phyloP scores from a whole-genome alignment of 805 yeast genomes.

The Metschnikowia gelsemii region DNA sequence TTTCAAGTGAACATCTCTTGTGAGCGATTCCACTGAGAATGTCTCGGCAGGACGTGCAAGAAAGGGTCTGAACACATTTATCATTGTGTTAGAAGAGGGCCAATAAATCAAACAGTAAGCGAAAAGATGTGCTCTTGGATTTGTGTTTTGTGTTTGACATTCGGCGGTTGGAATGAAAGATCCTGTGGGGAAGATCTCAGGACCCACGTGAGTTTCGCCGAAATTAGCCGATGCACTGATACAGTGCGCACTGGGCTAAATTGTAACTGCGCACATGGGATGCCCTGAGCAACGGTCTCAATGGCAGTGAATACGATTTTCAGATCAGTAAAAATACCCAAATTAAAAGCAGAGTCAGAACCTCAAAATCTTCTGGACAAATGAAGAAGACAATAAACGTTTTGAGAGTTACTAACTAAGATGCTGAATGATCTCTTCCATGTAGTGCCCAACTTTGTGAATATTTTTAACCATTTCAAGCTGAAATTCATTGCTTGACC shows the following conservation, averaged over 20 bases:
- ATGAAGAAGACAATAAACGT: no score
- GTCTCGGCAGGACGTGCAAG: background rate
- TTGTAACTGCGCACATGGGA: background rate
- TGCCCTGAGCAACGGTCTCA: no score
- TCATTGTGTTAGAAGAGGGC: slow-evolving; percentile 5
- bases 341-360: background rate
- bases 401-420: slow-evolving; percentile 4
- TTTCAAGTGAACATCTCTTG: slow-evolving; percentile 39
- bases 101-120: background rate
- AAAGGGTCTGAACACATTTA: slow-evolving; percentile 13
- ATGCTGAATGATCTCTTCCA: slow-evolving; percentile 19
- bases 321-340: no score
- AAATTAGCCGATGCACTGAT: slow-evolving; percentile 15
- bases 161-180: background rate
- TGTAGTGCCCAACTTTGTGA: slow-evolving; percentile 21
- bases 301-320: no score
- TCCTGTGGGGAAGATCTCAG: background rate
- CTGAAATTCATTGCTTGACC: slow-evolving; percentile 8
- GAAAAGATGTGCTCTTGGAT: background rate
- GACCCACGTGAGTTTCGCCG: slow-evolving; percentile 6
- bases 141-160: background rate
- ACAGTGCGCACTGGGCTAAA: slow-evolving; percentile 1
- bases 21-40: slow-evolving; percentile 26
- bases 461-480: slow-evolving; percentile 21
- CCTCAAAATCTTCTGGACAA: background rate